phyloP scores from a whole-genome alignment of 2,329 filamentous ascomycete genomes.

The Chaetomiaceae sp. region DNA sequence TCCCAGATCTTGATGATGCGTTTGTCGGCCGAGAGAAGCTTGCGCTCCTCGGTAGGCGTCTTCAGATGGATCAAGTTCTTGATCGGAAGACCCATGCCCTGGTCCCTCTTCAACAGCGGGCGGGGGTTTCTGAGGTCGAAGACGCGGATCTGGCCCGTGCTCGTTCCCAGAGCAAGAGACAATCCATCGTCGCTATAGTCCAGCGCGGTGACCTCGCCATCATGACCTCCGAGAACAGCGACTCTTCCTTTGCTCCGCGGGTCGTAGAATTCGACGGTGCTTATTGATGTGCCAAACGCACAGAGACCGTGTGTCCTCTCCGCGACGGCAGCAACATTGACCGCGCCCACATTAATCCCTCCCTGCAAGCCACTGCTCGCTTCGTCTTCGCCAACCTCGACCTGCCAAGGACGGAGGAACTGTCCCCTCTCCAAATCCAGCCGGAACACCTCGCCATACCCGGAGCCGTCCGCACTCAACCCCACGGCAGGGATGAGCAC shows the following conservation, averaged over 20 bases:
- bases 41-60: constrained; percentile 70
- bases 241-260: constrained; percentile 76
- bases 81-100: constrained; percentile 90
- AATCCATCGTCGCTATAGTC: constrained; percentile 82
- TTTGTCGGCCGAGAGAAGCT: constrained; percentile 89
- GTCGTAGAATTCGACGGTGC: constrained; percentile 98
- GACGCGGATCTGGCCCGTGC: constrained; percentile 78
- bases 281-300: constrained; percentile 88
- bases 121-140: constrained; percentile 88
- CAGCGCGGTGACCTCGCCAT: constrained; percentile 76
- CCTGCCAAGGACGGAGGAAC: constrained; percentile 90
- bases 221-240: constrained; percentile 65
- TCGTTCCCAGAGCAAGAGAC: constrained; percentile 81
- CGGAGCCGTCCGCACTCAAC: constrained; percentile 64
- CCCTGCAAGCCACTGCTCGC: constrained; percentile 73
- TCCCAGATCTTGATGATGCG: constrained; percentile 98
- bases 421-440: constrained; percentile 87
- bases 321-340: constrained; percentile 83
- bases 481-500: constrained; percentile 84
- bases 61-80: constrained; percentile 74
- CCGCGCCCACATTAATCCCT: constrained; percentile 75
- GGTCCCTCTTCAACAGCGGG: constrained; percentile 84
- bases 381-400: constrained; percentile 85
- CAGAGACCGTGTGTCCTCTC: constrained; percentile 84
- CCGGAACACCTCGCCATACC: constrained; percentile 86